Percentiles rank a stretch among this genome's conserved stretches.
Evolutionary conservation across 2,329 filamentous ascomycete genomes (phyloP).

Genomic region (Ophiostoma himal-ulmi): DNA sequence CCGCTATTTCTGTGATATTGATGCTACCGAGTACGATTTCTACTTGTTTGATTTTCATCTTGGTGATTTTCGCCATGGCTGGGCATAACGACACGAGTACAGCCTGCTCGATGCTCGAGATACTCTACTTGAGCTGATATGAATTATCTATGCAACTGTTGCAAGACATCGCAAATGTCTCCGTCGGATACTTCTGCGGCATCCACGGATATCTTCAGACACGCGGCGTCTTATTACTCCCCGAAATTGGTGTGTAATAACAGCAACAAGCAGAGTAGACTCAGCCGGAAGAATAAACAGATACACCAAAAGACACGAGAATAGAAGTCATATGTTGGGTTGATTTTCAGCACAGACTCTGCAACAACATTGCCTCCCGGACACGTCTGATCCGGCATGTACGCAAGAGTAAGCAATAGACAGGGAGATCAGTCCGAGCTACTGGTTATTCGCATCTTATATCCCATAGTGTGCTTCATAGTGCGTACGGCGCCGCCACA

Average conservation of each 20-base stretch:
- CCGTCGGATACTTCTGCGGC: neutral
- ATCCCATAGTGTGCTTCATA: neutral
- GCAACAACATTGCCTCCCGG: neutral
- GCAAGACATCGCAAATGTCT: neutral
- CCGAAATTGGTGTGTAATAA: slow-evolving; percentile 1
- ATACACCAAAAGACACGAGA: neutral
- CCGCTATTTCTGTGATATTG: neutral
- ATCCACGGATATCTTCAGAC: neutral
- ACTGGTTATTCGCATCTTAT: neutral
- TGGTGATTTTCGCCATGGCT: neutral
- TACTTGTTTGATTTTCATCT: neutral
- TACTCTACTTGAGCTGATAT: neutral
- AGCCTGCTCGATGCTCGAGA: neutral
- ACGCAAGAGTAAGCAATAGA: neutral
- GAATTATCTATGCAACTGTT: neutral
- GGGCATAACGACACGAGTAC: neutral
- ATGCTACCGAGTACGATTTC: neutral
- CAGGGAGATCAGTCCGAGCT: neutral
- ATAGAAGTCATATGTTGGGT: neutral
- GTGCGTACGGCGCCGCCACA: neutral
- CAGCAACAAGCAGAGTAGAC: neutral
- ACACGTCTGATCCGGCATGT: neutral
- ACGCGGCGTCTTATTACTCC: neutral
- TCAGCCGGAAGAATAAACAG: neutral
- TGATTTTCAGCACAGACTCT: neutral